These are phyloP conservation scores for Panicum miliaceum DNA, from an alignment of 176 grass and related monocot species.

Conservation along the genomic window DNA sequence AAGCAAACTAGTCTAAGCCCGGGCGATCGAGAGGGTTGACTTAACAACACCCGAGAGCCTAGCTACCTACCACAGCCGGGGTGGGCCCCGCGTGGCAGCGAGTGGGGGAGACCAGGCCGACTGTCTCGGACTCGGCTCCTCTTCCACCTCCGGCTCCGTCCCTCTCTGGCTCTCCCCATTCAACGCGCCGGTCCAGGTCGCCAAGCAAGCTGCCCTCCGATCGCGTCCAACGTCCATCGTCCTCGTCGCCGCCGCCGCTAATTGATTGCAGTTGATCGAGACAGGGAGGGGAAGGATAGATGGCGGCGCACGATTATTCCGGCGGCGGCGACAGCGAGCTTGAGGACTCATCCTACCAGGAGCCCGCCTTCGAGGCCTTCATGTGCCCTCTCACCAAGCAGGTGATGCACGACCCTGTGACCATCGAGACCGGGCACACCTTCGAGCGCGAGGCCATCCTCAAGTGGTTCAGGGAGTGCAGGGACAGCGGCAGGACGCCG, in stretches of 20 bases:
- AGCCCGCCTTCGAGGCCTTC: slow-evolving; percentile 78
- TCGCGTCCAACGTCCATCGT: no score
- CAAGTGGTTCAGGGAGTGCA: slow-evolving; percentile 91
- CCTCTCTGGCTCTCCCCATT: neutral
- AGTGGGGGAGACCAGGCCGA: neutral
- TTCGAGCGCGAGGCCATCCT: slow-evolving; percentile 88
- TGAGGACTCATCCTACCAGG: slow-evolving; percentile 54
- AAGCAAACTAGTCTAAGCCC: no score
- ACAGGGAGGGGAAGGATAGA: no score
- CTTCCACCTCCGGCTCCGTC: neutral
- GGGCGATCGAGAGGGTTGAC: neutral
- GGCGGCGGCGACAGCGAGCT: slow-evolving; percentile 29
- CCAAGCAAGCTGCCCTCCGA: no score
- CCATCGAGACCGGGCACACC: slow-evolving; percentile 84
- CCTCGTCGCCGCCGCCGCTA: no score
- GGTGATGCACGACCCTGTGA: slow-evolving; percentile 79
- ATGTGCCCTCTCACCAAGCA: slow-evolving; percentile 79
- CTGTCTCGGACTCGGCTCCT: neutral
- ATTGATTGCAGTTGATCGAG: no score
- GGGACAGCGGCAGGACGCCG: slow-evolving; percentile 62
- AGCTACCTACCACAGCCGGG: neutral
- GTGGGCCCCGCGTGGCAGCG: neutral
- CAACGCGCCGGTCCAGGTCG: neutral
- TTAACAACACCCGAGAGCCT: neutral
- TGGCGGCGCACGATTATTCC: neutral